Conservation (phyloP, 331 rosid genomes). For the Rhamnella rubrinervis region DNA sequence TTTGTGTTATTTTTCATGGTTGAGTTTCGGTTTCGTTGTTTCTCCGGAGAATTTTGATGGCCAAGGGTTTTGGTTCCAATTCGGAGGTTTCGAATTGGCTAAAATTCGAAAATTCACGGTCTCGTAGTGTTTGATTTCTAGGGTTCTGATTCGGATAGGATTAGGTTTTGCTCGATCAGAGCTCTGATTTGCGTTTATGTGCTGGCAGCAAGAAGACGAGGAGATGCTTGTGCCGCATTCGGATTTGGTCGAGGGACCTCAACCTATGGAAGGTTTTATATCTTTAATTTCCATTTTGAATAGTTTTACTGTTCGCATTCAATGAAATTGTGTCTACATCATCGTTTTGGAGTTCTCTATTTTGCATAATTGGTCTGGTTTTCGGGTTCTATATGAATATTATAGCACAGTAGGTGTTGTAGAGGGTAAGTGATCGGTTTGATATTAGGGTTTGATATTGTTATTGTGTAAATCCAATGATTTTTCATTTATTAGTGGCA, state of each 20-base stretch:
- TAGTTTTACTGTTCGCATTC: slow-evolving; percentile 5
- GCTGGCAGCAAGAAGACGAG: slow-evolving; percentile 49
- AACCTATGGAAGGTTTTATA: slow-evolving; percentile 49
- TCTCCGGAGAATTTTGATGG: slow-evolving; percentile 27
- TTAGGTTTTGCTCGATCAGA: slow-evolving; percentile 36
- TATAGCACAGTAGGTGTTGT: not conserved
- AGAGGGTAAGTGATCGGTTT: slow-evolving; percentile 12
- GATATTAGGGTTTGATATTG: slow-evolving; percentile 13
- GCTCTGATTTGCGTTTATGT: slow-evolving; percentile 28
- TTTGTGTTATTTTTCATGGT: not conserved
- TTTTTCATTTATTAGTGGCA: slow-evolving; percentile 17
- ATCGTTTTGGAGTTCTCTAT: slow-evolving; percentile 19
- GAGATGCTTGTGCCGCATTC: slow-evolving; percentile 56
- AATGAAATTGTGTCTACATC: not conserved
- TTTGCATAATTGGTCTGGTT: slow-evolving; percentile 18
- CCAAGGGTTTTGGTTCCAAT: slow-evolving; percentile 18
- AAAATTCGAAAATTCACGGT: slow-evolving; percentile 14
- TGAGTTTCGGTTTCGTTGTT: slow-evolving; percentile 11
- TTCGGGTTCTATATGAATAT: not conserved
- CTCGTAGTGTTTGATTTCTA: slow-evolving; percentile 22
- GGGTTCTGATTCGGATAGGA: slow-evolving; percentile 44
- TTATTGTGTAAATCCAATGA: slow-evolving; percentile 2
- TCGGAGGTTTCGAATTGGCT: slow-evolving; percentile 21
- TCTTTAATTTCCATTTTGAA: not conserved
- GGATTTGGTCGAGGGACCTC: slow-evolving; percentile 52